A percentile compares a stretch with the other conserved stretches of the same genome.
Evolutionary conservation across 1,284 basidiomycete genomes (phyloP).

Genomic region (Agaricales sp.): DNA sequence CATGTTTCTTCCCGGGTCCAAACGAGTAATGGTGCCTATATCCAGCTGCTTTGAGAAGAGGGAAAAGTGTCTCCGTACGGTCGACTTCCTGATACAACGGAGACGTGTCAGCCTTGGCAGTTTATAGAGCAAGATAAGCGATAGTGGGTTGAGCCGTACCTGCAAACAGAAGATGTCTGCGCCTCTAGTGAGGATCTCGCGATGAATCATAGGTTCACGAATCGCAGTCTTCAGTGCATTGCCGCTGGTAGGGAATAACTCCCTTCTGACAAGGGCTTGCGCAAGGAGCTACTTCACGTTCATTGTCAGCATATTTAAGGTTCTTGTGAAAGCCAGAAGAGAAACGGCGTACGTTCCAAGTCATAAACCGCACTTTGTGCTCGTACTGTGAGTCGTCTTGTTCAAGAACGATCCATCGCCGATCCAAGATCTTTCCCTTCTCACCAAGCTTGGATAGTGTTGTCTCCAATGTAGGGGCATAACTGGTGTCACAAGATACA

Average conservation of each 20-base stretch:
- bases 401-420: slow-evolving; percentile 42
- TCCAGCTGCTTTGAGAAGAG: slow-evolving; percentile 45
- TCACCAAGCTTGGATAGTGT: slow-evolving; percentile 5
- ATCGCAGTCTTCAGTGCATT: slow-evolving; percentile 69
- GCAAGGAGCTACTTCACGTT: slow-evolving; percentile 49
- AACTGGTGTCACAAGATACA: neutral
- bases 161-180: slow-evolving; percentile 76
- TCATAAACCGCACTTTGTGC: slow-evolving; percentile 43
- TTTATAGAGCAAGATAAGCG: slow-evolving; percentile 2
- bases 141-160: slow-evolving; percentile 27
- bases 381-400: slow-evolving; percentile 10
- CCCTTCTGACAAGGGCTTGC: slow-evolving; percentile 67
- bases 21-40: slow-evolving; percentile 53
- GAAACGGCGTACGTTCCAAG: slow-evolving; percentile 64
- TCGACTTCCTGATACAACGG: slow-evolving; percentile 57
- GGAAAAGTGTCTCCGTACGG: slow-evolving; percentile 53
- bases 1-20: slow-evolving; percentile 71
- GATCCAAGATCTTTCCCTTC: slow-evolving; percentile 28
- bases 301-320: slow-evolving; percentile 12
- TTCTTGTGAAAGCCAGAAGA: slow-evolving; percentile 5
- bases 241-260: slow-evolving; percentile 70
- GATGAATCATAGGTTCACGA: slow-evolving; percentile 65
- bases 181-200: slow-evolving; percentile 56
- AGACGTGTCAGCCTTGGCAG: neutral
- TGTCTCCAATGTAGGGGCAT: neutral